Evolutionary conservation across 148 eudicot genomes (phyloP).

Genomic region (Rhododendron henanense): DNA sequence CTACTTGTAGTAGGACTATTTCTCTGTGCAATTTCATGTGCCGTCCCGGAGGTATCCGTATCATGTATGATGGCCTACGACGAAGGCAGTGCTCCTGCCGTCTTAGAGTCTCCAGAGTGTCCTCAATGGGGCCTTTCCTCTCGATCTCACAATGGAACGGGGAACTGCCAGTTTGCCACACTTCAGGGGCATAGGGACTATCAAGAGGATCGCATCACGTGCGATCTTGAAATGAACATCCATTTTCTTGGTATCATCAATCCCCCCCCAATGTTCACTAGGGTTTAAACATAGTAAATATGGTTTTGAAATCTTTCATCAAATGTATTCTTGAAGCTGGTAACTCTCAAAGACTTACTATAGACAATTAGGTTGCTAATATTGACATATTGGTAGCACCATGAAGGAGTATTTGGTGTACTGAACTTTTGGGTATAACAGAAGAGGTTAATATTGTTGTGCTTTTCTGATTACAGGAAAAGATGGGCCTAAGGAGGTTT

Average conservation of each 20-base stretch:
- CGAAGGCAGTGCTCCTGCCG: slow-evolving; percentile 35
- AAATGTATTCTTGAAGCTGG: neutral
- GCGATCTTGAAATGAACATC: slow-evolving; percentile 19
- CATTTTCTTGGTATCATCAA: slow-evolving; percentile 18
- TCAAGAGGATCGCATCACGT: slow-evolving; percentile 29
- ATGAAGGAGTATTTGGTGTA: neutral
- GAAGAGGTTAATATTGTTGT: neutral
- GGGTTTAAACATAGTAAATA: neutral
- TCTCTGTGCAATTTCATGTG: slow-evolving; percentile 2
- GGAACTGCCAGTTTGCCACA: slow-evolving; percentile 33
- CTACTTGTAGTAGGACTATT: neutral
- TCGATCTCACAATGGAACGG: slow-evolving; percentile 5
- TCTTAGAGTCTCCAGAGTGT: slow-evolving; percentile 29
- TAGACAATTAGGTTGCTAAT: neutral
- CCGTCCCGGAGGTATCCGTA: neutral
- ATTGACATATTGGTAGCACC: neutral
- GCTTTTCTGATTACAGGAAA: neutral
- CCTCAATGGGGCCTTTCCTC: slow-evolving; percentile 14
- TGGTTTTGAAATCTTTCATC: neutral
- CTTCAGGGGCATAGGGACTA: slow-evolving; percentile 32
- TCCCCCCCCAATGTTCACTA: neutral
- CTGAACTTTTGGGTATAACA: neutral
- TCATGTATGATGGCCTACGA: slow-evolving; percentile 35
- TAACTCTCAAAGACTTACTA: neutral
- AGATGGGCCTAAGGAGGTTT: neutral